Evolutionary conservation across 2,329 filamentous ascomycete species (phyloP).

Genomic region (Akanthomyces uredinophilus): DNA sequence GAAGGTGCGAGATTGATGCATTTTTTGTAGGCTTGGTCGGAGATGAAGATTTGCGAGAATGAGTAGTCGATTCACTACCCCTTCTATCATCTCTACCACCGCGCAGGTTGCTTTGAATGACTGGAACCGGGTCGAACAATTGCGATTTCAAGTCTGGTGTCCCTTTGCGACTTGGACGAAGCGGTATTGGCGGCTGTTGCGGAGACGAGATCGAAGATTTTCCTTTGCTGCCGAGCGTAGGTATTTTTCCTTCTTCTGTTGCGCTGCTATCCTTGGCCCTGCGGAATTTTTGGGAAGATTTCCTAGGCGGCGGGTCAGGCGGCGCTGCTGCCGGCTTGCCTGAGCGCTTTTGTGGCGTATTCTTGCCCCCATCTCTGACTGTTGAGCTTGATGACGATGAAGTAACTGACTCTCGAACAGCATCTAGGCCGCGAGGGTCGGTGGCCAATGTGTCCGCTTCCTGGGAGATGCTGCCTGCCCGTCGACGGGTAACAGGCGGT

Average conservation of each 20-base stretch:
- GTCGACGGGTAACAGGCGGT: conserved; percentile 56
- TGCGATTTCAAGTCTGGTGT: conserved; percentile 57
- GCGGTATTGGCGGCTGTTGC: conserved; percentile 14
- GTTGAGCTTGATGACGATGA: conserved; percentile 71
- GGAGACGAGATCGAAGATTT: conserved; percentile 23
- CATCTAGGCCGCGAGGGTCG: conserved; percentile 55
- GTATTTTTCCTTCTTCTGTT: conserved; percentile 32
- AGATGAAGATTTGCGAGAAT: conserved; percentile 23
- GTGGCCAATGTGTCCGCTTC: conserved; percentile 40
- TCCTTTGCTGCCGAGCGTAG: conserved; percentile 22
- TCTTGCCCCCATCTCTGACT: conserved; percentile 47
- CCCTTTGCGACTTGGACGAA: conserved; percentile 63
- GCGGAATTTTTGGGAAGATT: conserved; percentile 53
- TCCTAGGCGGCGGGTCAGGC: conserved; percentile 57
- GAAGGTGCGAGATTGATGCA: conserved; percentile 29
- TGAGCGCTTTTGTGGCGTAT: conserved; percentile 38
- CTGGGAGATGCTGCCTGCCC: conserved; percentile 50
- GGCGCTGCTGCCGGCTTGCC: conserved; percentile 43
- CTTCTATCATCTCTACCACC: conserved; percentile 39
- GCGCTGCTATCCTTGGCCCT: conserved; percentile 26
- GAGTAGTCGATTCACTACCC: conserved; percentile 35
- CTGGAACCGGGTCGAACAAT: conserved; percentile 43
- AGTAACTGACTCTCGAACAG: conserved; percentile 63
- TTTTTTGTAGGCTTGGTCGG: conserved; percentile 26
- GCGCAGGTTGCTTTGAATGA: conserved; percentile 60